Evolutionary conservation across 352 stramenopile genomes (phyloP), one percentile per base, ranked within the genome.

Genomic region (Phytophthora palmivora): DNA sequence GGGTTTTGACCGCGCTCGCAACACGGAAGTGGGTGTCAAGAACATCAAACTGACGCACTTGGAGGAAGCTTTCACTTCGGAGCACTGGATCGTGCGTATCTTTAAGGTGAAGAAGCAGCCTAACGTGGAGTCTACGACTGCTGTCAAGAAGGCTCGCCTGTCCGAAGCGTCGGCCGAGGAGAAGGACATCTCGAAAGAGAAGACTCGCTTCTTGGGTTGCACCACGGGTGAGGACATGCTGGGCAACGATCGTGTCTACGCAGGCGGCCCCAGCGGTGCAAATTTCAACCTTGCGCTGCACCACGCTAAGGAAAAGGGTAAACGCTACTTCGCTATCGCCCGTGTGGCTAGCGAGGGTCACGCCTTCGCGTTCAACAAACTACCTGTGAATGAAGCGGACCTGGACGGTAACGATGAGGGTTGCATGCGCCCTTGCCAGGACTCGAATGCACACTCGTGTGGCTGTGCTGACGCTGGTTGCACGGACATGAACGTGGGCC

Each of bases 1-100:
- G 16, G 91, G 91, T 57, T 97, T 88, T 54, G 92, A 97, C 58
- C 89, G 86, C 50, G 88, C 84, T 48, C 84, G 91, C 53, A 94
- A 96, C 69, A 83, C 78, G 19, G 84, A 96, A 48, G 81, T 97
- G n/a, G 89, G 88, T 22, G 84, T 94, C 51, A 97, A 97, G 74
- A 88, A 97, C 72, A 94, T 97, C 58, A 80, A 87, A 56, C 73
- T 98, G 39, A 94, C 84, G 34, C 89, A 96, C 68, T 61, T 98
- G 72, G 92, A 98, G 60, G 91, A 98, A 64, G 91, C 89, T 2
- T 98, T 98, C 69, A 98, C 90, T 57, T 97, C 87, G n/a, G 90
- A 98, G 73, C 91, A 98, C 76, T 98, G 94, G 91, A 97, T 97
- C 45, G 92, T 98, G 43, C 91, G 94, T 62, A 98, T 98, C 54